Base-by-base conservation (phyloP, 2,329 filamentous ascomycete species). In the Claviceps spartinae region DNA sequence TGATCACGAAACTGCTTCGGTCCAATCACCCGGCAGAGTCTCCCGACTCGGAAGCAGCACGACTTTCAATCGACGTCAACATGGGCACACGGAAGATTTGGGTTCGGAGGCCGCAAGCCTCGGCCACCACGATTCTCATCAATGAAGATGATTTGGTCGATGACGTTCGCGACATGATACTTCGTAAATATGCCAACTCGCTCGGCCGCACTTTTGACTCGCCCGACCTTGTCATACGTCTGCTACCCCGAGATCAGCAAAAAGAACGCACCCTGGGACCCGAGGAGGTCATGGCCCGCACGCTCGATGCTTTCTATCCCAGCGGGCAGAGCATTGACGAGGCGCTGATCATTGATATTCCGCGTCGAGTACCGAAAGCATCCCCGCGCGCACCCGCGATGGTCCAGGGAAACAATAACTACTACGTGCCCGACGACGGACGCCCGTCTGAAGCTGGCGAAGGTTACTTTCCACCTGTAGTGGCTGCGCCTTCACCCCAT, bases 171-270 rank as follows among this genome's bases (percentile, higher is more conserved):
- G 93, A 96, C 60, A 81, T 88, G 74, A 93, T 97, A 53, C 72
- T 97, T 60, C 82, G 81, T 62, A 97, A 97, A 72, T 98, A 97
- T 67, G 82, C 83, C 60, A 97, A 98, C 69, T 94, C 89, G 14
- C 75, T 98, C 26, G 91, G 91, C 49, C 83, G 83, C 60, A 86
- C 79, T 50, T 96, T 90, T 67, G 93, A 98, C 69, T 78, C 93
- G 11, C 93, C 93, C 13, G 93, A 98, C 66, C 78, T 98, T 53
- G 82, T 79, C 11, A 74, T 97, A 57, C 82, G 86, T 56, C 86
- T 97, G 59, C 66, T 77, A 16, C 80, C 86, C n/a, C 78, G 88
- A 52, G 84, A 88, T 60, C 68, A 77, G 63, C 69, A 72, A 55
- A 72, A 63, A 42, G 88, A 90, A 62, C 81, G 89, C 46, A 68